A percentile compares a stretch with the other conserved stretches of the same genome.
These are phyloP conservation scores for Chlamydomonas sp. DNA, from an alignment of 139 green algal species.

Conservation along the genomic window DNA sequence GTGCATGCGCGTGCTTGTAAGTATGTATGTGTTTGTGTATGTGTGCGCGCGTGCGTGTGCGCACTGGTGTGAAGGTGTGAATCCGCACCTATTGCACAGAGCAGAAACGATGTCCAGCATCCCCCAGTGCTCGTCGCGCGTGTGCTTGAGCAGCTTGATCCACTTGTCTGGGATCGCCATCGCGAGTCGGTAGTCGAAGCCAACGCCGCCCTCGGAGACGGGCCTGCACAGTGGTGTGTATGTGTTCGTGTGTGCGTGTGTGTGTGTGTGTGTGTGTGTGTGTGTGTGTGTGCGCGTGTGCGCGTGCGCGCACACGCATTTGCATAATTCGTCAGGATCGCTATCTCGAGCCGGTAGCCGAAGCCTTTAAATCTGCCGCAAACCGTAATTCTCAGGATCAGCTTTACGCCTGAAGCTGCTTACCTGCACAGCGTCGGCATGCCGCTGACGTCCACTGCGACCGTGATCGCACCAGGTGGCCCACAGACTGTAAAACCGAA, in stretches of 20 bases:
- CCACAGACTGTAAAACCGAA: too few relatives aligned
- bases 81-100: conserved; percentile 80
- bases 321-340: too few relatives aligned
- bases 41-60: too few relatives aligned
- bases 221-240: conserved; percentile 66
- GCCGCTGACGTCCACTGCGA: conserved; percentile 92
- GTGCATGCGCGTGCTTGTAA: too few relatives aligned
- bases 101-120: conserved; percentile 67
- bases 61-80: too few relatives aligned
- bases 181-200: conserved; percentile 69
- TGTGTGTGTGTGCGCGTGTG: not conserved
- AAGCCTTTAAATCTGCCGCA: too few relatives aligned
- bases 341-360: too few relatives aligned
- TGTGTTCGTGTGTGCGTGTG: not conserved
- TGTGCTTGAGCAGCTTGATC: conserved; percentile 67
- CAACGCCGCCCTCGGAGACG: conserved; percentile 79
- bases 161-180: conserved; percentile 84
- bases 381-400: too few relatives aligned
- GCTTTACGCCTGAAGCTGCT: too few relatives aligned
- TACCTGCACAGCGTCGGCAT: conserved; percentile 94
- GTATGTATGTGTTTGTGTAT: too few relatives aligned
- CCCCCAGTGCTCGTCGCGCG: conserved; percentile 72
- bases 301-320: too few relatives aligned
- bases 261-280: not conserved
- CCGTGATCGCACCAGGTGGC: conserved; percentile 69